A percentile compares a stretch with the other conserved stretches of the same genome.
Conservation (phyloP, 352 stramenopile species). For the Pilasporangium apinafurcum region DNA sequence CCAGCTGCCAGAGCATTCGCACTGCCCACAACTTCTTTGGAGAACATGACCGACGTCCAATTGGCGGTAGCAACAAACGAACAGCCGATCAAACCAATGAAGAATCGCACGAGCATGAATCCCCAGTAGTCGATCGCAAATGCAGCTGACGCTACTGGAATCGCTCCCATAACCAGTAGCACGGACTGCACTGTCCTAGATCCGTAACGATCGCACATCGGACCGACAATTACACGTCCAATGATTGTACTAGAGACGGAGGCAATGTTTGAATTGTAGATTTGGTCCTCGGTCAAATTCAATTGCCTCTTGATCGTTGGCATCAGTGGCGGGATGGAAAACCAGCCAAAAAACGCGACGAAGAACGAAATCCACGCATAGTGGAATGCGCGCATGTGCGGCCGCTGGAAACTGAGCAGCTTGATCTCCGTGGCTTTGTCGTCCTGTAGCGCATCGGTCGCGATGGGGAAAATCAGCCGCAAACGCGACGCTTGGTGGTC, state of each 20-base stretch:
- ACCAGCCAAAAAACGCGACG: constrained; percentile 92
- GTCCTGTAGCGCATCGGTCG: constrained; percentile 7
- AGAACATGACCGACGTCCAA: constrained; percentile 91
- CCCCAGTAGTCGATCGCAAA: constrained; percentile 66
- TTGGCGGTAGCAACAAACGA: constrained; percentile 91
- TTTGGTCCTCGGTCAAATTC: constrained; percentile 70
- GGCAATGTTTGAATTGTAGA: constrained; percentile 88
- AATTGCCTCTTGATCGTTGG: constrained; percentile 83
- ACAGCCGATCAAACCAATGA: constrained; percentile 89
- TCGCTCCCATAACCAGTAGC: constrained; percentile 66
- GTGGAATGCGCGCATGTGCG: constrained; percentile 93
- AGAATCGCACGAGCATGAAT: constrained; percentile 83
- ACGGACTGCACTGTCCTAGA: constrained; percentile 65
- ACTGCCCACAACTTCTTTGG: constrained; percentile 86
- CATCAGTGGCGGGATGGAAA: constrained; percentile 89
- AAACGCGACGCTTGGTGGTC: too few species aligned
- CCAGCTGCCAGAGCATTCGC: constrained; percentile 89
- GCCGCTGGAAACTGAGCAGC: constrained; percentile 50
- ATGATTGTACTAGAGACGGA: constrained; percentile 88
- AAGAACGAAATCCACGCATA: constrained; percentile 90
- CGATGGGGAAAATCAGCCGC: background rate
- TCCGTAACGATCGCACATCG: constrained; percentile 89
- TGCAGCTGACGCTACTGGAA: constrained; percentile 75
- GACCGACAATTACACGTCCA: constrained; percentile 84
- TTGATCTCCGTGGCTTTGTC: constrained; percentile 48